A percentile compares a stretch with the other conserved stretches of the same genome.
Conservation (phyloP, 768 basidiomycete genomes). For the Suillus discolor region DNA sequence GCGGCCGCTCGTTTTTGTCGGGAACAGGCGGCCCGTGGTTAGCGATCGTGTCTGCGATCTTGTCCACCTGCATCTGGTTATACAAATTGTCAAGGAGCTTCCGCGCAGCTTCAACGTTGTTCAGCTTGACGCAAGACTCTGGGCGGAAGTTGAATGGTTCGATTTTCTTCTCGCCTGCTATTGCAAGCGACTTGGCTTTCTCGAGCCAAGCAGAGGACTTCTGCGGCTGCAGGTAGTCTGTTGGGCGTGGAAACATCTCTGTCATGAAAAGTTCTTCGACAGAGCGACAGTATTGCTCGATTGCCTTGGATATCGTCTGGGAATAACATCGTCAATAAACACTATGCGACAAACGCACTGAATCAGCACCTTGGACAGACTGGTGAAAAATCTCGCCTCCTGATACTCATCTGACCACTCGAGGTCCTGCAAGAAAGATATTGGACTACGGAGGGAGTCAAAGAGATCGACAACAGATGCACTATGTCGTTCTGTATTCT, state of each 20-base stretch:
- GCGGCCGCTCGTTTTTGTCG: constrained; percentile 63
- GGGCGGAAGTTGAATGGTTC: constrained; percentile 95
- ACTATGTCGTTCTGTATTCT: constrained; percentile 81
- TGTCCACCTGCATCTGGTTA: constrained; percentile 87
- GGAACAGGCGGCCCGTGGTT: constrained; percentile 68
- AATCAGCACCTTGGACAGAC: constrained; percentile 73
- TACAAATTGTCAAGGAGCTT: constrained; percentile 94
- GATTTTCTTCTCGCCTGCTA: constrained; percentile 84
- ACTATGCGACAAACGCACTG: background rate
- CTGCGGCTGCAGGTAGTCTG: constrained; percentile 79
- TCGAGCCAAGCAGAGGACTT: constrained; percentile 90
- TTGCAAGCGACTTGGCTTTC: constrained; percentile 77
- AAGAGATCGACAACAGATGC: constrained; percentile 98
- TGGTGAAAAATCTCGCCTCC: constrained; percentile 87
- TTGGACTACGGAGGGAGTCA: constrained; percentile 89
- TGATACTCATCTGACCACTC: constrained; percentile 93
- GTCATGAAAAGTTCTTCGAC: constrained; percentile 88
- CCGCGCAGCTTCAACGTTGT: constrained; percentile 93
- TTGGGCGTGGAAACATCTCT: constrained; percentile 91
- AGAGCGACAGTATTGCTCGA: constrained; percentile 88
- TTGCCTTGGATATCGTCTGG: constrained; percentile 87
- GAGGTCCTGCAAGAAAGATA: constrained; percentile 84
- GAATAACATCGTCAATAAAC: constrained; percentile 12
- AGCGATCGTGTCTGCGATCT: constrained; percentile 66
- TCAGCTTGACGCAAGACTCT: constrained; percentile 95